A percentile compares a stretch with the other conserved stretches of the same genome.
Evolutionary conservation across 768 basidiomycete genomes (phyloP).

Genomic region (Rhodotorula babjevae): DNA sequence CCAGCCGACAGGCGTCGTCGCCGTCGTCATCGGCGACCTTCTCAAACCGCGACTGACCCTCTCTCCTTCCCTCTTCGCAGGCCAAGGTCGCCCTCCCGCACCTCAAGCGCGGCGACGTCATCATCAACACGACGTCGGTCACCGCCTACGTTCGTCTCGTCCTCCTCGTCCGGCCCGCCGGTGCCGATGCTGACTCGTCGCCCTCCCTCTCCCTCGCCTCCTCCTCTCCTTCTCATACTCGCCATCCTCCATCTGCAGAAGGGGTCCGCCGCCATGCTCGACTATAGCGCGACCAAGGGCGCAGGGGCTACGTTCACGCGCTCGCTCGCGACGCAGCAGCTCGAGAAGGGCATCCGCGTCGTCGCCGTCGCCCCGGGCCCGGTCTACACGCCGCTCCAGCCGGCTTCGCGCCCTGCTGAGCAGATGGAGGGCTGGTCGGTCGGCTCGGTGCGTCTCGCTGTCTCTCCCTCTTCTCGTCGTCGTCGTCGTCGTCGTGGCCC

Average conservation of each 20-base stretch:
- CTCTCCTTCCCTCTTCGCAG: background rate
- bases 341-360: slow-evolving; percentile 58
- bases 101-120: slow-evolving; percentile 57
- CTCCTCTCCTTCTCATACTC: background rate
- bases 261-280: slow-evolving; percentile 27
- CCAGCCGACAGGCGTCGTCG: no score
- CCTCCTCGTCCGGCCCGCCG: background rate
- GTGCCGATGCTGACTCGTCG: slow-evolving; percentile 28
- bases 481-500: slow-evolving; percentile 45
- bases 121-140: slow-evolving; percentile 63
- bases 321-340: slow-evolving; percentile 55
- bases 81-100: slow-evolving; percentile 53
- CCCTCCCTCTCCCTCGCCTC: no score
- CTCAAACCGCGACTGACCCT: no score
- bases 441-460: background rate
- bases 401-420: slow-evolving; percentile 55
- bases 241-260: background rate
- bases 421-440: slow-evolving; percentile 57
- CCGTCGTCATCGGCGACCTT: no score
- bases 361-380: slow-evolving; percentile 58
- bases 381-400: slow-evolving; percentile 59
- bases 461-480: background rate
- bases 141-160: slow-evolving; percentile 51
- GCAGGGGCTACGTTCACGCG: slow-evolving; percentile 57
- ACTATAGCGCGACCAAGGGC: slow-evolving; percentile 56